Evolutionary conservation across 2,329 filamentous ascomycete genomes (phyloP).

Genomic region (Dryadomyces sulphureus): DNA sequence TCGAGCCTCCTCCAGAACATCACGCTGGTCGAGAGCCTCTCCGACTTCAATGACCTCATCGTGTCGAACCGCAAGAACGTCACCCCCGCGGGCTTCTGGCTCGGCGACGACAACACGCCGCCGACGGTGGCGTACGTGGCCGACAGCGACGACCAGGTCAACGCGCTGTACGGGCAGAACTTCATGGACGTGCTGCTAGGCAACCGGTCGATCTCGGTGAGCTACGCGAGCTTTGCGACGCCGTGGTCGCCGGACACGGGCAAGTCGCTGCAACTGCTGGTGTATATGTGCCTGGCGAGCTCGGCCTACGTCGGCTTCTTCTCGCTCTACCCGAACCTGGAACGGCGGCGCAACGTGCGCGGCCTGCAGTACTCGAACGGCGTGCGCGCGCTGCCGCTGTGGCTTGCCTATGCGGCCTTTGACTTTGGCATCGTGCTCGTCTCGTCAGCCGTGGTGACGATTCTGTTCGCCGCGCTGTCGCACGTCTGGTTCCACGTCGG

Average conservation of each 20-base stretch:
- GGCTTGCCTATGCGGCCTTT: constrained; percentile 69
- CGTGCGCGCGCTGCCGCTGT: constrained; percentile 66
- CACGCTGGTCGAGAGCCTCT: constrained; percentile 45
- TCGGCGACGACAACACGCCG: constrained; percentile 43
- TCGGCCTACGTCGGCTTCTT: constrained; percentile 75
- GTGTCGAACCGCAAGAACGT: constrained; percentile 47
- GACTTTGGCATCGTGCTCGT: constrained; percentile 63
- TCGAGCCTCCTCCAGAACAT: constrained; percentile 16
- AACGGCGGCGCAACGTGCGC: constrained; percentile 64
- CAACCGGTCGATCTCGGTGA: constrained; percentile 53
- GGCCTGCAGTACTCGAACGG: constrained; percentile 87
- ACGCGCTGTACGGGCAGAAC: constrained; percentile 49
- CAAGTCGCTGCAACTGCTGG: constrained; percentile 60
- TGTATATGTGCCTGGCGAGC: constrained; percentile 71
- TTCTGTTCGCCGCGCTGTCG: constrained; percentile 52
- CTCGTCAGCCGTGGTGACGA: constrained; percentile 49
- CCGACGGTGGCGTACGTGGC: constrained; percentile 60
- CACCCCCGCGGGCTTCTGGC: constrained; percentile 66
- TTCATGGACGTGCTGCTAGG: constrained; percentile 50
- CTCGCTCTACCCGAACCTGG: constrained; percentile 73
- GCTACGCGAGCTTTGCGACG: constrained; percentile 61
- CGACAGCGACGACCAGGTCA: constrained; percentile 39
- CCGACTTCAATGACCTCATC: constrained; percentile 55
- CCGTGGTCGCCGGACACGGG: constrained; percentile 57
- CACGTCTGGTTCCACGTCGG: constrained; percentile 62